Base-by-base conservation (phyloP, 1,139 yeast species). In the Blastobotrys arbuscula region DNA sequence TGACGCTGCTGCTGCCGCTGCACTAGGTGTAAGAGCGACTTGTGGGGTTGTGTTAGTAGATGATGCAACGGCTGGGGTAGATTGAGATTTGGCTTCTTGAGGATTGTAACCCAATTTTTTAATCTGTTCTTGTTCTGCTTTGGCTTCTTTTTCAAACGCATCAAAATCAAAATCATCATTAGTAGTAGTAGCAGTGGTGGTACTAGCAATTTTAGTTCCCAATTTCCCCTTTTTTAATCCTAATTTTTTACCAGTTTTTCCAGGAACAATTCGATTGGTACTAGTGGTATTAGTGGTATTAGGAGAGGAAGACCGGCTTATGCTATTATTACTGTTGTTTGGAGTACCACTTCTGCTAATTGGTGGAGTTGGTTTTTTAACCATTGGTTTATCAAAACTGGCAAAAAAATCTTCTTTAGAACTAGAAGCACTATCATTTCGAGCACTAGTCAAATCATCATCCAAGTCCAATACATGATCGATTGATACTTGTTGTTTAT, bases 381-480 rank as follows among this genome's bases (percentile, higher is more conserved):
- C 63, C 45, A 78, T 68, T 23, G 95, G 92, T 63, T 87, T 86
- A 53, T 87, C 88, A 95, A 96, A 89, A 65, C 80, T 84, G 49
- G 95, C 77, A 69, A 94, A 92, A 67, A 92, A 92, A 66, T 89
- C 97, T 63, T 88, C 96, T 39, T 76, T 78, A 37, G 81, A 72
- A 9, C 55, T 47, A 16, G 39, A 36, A 16, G 52, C 51, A 33
- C 51, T 44, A 33, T 50, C 50, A 9, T 67, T 60, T 3, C 58
- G 53, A 40, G 64, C 53, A 16, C 69, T 60, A n/a, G 73, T 61
- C 4, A 69, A 64, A 20, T 59, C 66, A 33, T 48, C 51, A 44
- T 61, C 60, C 19, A 66, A 46, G 42, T 72, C 75, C 26, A 67
- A 60, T 10, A 84, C 81, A 36, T 81, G 79, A 30, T 71, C 72